Percentiles rank a stretch among this genome's conserved stretches.
These are phyloP conservation scores for Blakeslea trispora DNA, from an alignment of 371 early-diverging fungal species.

Conservation along the genomic window DNA sequence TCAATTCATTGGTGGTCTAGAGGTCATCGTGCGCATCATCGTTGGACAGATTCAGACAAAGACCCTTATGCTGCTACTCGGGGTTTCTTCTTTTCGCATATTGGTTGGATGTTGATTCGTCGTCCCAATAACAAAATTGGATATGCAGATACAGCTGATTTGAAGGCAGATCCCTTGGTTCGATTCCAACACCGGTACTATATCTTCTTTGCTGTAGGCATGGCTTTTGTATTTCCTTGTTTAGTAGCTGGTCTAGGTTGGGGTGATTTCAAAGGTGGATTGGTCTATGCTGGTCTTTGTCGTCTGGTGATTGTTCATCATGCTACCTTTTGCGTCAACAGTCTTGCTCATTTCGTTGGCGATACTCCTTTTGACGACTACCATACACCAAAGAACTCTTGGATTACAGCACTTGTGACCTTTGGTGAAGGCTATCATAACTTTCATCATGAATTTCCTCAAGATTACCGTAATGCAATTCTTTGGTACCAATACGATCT, in stretches of 20 bases:
- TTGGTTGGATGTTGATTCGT: conserved; percentile 90
- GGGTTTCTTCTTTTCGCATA: conserved; percentile 86
- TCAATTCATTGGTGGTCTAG: conserved; percentile 87
- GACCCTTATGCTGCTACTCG: conserved; percentile 89
- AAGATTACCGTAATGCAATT: conserved; percentile 95
- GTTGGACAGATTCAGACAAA: conserved; percentile 84
- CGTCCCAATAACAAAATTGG: conserved; percentile 73
- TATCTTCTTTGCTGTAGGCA: conserved; percentile 64
- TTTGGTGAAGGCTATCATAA: conserved; percentile 89
- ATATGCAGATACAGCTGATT: conserved; percentile 82
- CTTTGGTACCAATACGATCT: conserved; percentile 91
- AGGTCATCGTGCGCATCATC: conserved; percentile 90
- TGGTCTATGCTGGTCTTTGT: conserved; percentile 79
- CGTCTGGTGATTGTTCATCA: conserved; percentile 88
- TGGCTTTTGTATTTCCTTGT: conserved; percentile 82
- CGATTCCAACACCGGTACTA: conserved; percentile 86
- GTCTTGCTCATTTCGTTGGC: conserved; percentile 83
- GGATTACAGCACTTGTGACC: conserved; percentile 80
- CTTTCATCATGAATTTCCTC: conserved; percentile 95
- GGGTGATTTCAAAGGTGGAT: conserved; percentile 92
- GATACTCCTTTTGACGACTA: conserved; percentile 78
- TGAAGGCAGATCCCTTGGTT: conserved; percentile 78
- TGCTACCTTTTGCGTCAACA: conserved; percentile 94
- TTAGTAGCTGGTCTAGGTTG: conserved; percentile 82
- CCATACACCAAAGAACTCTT: conserved; percentile 78